Conservation (phyloP, 148 eudicot genomes). For the Rhododendron vialii region DNA sequence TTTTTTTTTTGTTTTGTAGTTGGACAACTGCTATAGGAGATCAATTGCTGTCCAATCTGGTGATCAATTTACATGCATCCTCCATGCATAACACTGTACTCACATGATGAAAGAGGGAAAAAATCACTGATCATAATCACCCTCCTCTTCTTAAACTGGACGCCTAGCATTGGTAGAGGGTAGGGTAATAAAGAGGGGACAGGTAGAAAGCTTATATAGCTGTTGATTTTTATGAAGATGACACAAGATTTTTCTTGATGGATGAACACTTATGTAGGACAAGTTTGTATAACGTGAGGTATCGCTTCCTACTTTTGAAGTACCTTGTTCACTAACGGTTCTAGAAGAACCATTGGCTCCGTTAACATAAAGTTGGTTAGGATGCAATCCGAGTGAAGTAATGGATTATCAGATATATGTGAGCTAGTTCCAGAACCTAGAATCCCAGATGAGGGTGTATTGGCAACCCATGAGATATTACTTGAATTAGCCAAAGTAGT, state of each 20-base stretch:
- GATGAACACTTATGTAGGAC: background rate
- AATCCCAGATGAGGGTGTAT: no score
- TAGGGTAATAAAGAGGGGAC: background rate
- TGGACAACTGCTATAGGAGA: background rate
- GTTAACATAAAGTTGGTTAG: no score
- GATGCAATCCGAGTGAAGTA: no score
- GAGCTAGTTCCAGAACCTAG: no score
- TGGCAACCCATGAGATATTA: no score
- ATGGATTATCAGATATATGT: no score
- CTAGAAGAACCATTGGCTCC: no score
- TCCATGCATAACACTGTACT: background rate
- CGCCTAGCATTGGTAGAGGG: background rate
- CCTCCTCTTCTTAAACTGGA: background rate
- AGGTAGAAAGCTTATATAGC: background rate
- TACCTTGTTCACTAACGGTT: no score
- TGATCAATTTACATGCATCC: background rate
- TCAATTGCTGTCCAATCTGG: background rate
- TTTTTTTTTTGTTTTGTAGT: background rate
- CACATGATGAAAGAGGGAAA: background rate
- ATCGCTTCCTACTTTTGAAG: background rate
- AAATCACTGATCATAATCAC: background rate
- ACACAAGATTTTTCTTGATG: background rate
- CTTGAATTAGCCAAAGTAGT: no score
- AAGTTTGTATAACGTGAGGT: background rate
- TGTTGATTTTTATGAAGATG: background rate